Evolutionary conservation across 768 basidiomycete species (phyloP).

Genomic region (Rhizopogon vulgaris): DNA sequence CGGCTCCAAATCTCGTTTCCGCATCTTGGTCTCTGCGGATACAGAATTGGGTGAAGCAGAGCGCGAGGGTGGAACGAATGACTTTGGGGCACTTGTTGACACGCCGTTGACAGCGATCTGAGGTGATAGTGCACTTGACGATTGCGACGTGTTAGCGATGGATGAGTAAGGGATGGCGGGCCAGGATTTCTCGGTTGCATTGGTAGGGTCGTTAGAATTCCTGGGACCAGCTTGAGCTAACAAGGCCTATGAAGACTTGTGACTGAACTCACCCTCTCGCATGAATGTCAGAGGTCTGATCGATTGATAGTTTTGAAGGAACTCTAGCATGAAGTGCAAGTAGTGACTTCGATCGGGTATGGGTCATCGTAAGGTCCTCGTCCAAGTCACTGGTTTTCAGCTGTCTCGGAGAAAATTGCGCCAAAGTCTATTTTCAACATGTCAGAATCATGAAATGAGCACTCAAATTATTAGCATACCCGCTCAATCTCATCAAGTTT

Average conservation of each 20-base stretch:
- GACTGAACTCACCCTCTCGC: neutral
- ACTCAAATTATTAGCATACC: conserved; percentile 28
- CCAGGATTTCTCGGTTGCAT: conserved; percentile 26
- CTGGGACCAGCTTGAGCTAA: neutral
- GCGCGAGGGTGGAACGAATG: conserved; percentile 25
- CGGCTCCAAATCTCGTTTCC: conserved; percentile 49
- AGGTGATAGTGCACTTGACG: conserved; percentile 16
- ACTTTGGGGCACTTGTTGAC: conserved; percentile 53
- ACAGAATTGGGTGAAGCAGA: conserved; percentile 14
- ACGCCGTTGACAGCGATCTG: conserved; percentile 64
- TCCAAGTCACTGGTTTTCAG: conserved; percentile 18
- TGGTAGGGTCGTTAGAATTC: neutral
- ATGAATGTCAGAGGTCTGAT: neutral
- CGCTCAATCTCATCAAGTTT: conserved; percentile 77
- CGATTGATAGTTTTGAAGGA: neutral
- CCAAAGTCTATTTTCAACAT: conserved; percentile 44
- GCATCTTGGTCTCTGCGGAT: conserved; percentile 41
- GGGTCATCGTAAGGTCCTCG: conserved; percentile 15
- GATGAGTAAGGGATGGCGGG: conserved; percentile 41
- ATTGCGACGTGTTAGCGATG: conserved; percentile 17
- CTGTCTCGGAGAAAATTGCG: conserved; percentile 56
- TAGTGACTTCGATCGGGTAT: conserved; percentile 12
- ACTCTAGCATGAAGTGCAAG: conserved; percentile 1
- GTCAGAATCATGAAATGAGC: conserved; percentile 10
- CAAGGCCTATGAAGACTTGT: neutral